These are phyloP conservation scores for Aspergillus sp. DNA, from an alignment of 2,329 filamentous ascomycete genomes.

Conservation along the genomic window DNA sequence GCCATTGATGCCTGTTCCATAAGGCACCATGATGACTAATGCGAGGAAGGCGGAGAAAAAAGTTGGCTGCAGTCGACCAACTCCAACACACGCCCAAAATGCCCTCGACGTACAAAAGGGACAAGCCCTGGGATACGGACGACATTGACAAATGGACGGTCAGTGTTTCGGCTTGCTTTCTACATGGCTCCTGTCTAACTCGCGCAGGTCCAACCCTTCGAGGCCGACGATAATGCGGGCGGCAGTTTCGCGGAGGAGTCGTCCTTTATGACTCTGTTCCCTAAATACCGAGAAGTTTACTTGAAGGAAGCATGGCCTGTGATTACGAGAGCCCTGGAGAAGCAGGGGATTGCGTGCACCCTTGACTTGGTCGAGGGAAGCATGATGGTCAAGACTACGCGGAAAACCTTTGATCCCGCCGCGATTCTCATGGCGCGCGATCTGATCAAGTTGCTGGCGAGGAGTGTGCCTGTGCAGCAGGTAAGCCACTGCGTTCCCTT, in stretches of 20 bases:
- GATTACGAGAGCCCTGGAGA: slow-evolving; percentile 77
- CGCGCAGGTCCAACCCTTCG: slow-evolving; percentile 66
- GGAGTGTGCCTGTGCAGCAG: slow-evolving; percentile 85
- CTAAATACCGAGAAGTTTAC: slow-evolving; percentile 93
- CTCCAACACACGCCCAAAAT: slow-evolving; percentile 39
- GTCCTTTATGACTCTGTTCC: slow-evolving; percentile 73
- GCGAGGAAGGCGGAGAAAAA: slow-evolving; percentile 17
- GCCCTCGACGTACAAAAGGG: slow-evolving; percentile 81
- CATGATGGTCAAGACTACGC: slow-evolving; percentile 93
- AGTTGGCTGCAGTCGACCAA: slow-evolving; percentile 6
- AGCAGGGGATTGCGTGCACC: slow-evolving; percentile 78
- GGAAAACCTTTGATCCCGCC: slow-evolving; percentile 84
- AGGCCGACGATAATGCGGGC: slow-evolving; percentile 69
- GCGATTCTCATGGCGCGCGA: slow-evolving; percentile 90
- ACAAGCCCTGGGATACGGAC: slow-evolving; percentile 92
- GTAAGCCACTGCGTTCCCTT: too few species aligned
- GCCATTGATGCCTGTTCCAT: slow-evolving; percentile 2
- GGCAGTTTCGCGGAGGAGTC: slow-evolving; percentile 90
- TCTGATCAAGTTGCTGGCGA: slow-evolving; percentile 81
- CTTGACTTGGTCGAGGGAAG: slow-evolving; percentile 90
- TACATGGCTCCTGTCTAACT: slow-evolving; percentile 4
- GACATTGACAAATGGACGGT: slow-evolving; percentile 97
- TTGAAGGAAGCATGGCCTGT: slow-evolving; percentile 88
- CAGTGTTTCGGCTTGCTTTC: not conserved
- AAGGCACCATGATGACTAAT: slow-evolving; percentile 6